These are phyloP conservation scores for Chytriomyces sp. DNA, from an alignment of 192 early-diverging fungal genomes.

Conservation along the genomic window DNA sequence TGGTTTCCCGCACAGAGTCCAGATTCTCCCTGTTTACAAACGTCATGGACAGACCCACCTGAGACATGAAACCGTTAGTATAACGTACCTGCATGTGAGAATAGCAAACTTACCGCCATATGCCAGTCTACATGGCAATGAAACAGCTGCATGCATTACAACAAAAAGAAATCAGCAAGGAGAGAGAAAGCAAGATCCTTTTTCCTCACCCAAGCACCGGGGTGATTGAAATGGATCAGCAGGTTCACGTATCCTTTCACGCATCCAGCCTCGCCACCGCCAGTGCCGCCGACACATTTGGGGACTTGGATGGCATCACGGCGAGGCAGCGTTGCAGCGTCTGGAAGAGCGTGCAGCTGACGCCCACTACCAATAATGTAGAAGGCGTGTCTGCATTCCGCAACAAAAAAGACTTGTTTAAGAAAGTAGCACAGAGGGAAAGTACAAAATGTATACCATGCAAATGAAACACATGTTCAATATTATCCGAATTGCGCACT, in stretches of 20 bases:
- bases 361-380: conserved; percentile 1
- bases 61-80: background rate
- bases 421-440: background rate
- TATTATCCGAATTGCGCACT: conserved; percentile 6
- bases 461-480: conserved; percentile 28
- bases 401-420: background rate
- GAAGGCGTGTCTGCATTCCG: conserved; percentile 1
- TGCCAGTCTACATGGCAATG: conserved; percentile 31
- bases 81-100: no score
- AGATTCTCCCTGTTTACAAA: conserved; percentile 24
- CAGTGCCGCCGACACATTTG: conserved; percentile 10
- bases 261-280: conserved; percentile 26
- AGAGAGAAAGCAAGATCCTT: background rate
- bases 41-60: conserved; percentile 18
- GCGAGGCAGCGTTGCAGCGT: background rate
- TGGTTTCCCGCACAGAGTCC: background rate
- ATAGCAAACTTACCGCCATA: conserved; percentile 6
- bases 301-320: conserved; percentile 34
- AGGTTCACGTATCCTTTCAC: conserved; percentile 17
- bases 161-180: background rate
- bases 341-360: background rate
- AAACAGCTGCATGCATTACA: background rate
- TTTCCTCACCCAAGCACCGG: conserved; percentile 10
- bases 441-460: conserved; percentile 5
- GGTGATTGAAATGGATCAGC: conserved; percentile 12